Evolutionary conservation across 371 early-diverging fungal genomes (phyloP).

Genomic region (Rhizopus delemar): DNA sequence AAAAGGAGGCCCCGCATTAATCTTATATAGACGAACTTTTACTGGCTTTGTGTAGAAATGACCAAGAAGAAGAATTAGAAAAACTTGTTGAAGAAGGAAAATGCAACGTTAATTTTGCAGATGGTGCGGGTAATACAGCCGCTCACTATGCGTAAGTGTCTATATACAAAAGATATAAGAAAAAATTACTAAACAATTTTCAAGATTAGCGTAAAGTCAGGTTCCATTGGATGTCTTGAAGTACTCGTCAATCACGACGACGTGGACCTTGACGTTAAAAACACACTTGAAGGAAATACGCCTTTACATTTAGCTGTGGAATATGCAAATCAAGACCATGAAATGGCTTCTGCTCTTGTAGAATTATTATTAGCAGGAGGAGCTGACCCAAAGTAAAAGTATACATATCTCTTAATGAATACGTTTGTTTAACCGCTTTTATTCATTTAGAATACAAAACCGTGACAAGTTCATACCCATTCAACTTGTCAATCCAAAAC

Average conservation of each 20-base stretch:
- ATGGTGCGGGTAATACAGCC: conserved; percentile 66
- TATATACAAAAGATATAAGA: background rate
- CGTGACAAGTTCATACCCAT: conserved; percentile 41
- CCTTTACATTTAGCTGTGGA: conserved; percentile 68
- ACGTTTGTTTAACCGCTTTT: background rate
- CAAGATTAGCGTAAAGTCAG: conserved; percentile 53
- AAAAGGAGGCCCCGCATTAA: background rate
- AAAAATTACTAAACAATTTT: background rate
- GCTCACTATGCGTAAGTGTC: conserved; percentile 69
- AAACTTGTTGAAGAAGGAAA: conserved; percentile 34
- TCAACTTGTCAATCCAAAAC: conserved; percentile 33
- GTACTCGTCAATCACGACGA: conserved; percentile 54
- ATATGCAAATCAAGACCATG: conserved; percentile 45
- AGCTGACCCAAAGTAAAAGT: conserved; percentile 50
- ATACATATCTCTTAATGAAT: background rate
- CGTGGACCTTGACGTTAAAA: conserved; percentile 56
- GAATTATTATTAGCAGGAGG: conserved; percentile 56
- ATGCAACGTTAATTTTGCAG: conserved; percentile 56
- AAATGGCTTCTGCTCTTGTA: conserved; percentile 55
- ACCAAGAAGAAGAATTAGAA: conserved; percentile 55
- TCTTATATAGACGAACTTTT: conserved; percentile 52
- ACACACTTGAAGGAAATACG: conserved; percentile 60
- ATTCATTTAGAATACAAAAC: conserved; percentile 33
- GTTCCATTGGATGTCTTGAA: conserved; percentile 62
- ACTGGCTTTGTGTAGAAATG: conserved; percentile 56